Conservation (phyloP, 768 basidiomycete species). For the Tricholoma matsutake region DNA sequence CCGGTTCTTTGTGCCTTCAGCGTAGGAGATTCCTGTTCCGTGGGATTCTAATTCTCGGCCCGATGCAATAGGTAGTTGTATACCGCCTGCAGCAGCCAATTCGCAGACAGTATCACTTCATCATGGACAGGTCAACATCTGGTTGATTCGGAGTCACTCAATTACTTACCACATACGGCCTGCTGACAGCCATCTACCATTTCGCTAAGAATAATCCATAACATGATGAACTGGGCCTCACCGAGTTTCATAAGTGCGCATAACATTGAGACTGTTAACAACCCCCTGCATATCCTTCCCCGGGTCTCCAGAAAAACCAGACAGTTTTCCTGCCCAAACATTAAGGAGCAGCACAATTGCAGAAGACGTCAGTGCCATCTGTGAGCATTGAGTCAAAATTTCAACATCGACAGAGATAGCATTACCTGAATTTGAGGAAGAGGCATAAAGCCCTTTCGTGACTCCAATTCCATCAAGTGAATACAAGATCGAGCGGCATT, state of each 20-base stretch:
- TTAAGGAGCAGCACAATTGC: constrained; percentile 59
- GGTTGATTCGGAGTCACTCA: background rate
- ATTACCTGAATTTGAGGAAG: constrained; percentile 38
- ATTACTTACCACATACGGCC: constrained; percentile 39
- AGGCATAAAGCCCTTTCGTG: constrained; percentile 30
- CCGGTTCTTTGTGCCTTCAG: background rate
- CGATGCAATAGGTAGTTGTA: background rate
- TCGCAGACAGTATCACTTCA: constrained; percentile 37
- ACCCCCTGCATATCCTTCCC: constrained; percentile 55
- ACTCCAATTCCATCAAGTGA: constrained; percentile 57
- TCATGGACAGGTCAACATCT: background rate
- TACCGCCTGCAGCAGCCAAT: constrained; percentile 31
- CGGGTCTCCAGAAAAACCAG: constrained; percentile 40
- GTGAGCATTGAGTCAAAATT: constrained; percentile 3
- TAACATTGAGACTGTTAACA: constrained; percentile 53
- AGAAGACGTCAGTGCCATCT: constrained; percentile 36
- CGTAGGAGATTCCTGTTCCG: background rate
- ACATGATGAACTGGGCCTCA: constrained; percentile 15
- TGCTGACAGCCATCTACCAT: constrained; percentile 36
- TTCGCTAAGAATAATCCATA: background rate
- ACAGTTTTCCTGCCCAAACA: constrained; percentile 55
- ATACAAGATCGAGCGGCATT: constrained; percentile 76
- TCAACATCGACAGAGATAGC: background rate
- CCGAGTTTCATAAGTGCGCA: constrained; percentile 41
- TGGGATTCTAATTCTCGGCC: background rate